phyloP scores from a whole-genome alignment of 805 yeast species.

The Starmerella sp. region DNA sequence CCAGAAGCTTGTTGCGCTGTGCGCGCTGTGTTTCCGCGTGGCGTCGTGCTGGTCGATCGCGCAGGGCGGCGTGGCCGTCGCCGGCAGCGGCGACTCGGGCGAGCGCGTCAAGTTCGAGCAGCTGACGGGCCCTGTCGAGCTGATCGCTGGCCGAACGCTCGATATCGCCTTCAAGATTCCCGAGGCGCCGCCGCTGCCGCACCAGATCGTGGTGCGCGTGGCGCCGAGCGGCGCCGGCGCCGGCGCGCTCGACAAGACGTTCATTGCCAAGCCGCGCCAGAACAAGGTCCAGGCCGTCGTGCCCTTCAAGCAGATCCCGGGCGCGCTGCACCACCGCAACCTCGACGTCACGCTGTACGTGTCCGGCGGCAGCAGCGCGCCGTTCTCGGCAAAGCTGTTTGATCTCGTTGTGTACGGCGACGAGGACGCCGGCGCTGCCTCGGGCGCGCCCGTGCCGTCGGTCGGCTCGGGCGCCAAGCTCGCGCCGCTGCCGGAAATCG shows the following conservation, averaged over 20 bases:
- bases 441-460: slow-evolving; percentile 2
- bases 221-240: slow-evolving; percentile 1
- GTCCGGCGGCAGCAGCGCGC: slow-evolving; percentile 25
- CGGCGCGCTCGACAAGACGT: slow-evolving; percentile 9
- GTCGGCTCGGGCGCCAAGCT: slow-evolving; percentile 10
- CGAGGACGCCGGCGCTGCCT: slow-evolving; percentile 11
- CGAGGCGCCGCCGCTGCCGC: slow-evolving; percentile 17
- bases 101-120: slow-evolving; percentile 14
- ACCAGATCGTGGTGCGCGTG: slow-evolving; percentile 19
- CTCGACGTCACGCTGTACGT: slow-evolving; percentile 24
- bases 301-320: slow-evolving; percentile 27
- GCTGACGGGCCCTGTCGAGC: slow-evolving; percentile 14
- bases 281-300: slow-evolving; percentile 26
- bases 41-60: slow-evolving; percentile 23
- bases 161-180: slow-evolving; percentile 20
- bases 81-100: slow-evolving; percentile 16
- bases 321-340: slow-evolving; percentile 23
- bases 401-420: slow-evolving; percentile 17
- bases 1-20: not conserved
- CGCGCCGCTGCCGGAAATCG: slow-evolving; percentile 49
- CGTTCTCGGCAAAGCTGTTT: slow-evolving; percentile 16
- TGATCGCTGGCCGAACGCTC: slow-evolving; percentile 15
- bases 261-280: slow-evolving; percentile 28
- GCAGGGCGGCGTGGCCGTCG: slow-evolving; percentile 21
- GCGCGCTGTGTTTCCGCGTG: not conserved